Conservation (phyloP, 805 yeast genomes). For the Komagataella mondaviorum region DNA sequence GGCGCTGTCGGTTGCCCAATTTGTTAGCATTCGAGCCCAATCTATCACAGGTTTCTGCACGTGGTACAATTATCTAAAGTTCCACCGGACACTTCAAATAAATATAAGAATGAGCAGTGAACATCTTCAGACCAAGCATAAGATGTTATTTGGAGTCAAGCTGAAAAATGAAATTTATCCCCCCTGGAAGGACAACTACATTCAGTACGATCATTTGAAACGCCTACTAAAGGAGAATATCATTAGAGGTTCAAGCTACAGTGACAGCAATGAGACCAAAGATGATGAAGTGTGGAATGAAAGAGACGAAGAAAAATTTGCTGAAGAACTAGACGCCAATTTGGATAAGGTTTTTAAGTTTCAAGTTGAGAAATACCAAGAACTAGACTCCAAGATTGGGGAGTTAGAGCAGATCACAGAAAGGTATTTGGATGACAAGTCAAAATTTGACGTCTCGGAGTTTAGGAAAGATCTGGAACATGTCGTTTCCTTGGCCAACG, state of each 20-base stretch:
- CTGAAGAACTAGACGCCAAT: slow-evolving; percentile 50
- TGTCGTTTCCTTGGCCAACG: slow-evolving; percentile 61
- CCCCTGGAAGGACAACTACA: slow-evolving; percentile 76
- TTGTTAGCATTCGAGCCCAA: not conserved
- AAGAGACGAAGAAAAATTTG: slow-evolving; percentile 59
- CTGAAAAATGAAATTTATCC: slow-evolving; percentile 69
- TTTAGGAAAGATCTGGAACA: slow-evolving; percentile 67
- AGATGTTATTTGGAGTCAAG: slow-evolving; percentile 80
- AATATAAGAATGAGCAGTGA: not conserved
- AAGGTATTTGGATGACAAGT: slow-evolving; percentile 16
- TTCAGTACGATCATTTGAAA: slow-evolving; percentile 53
- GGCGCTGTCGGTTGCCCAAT: not conserved
- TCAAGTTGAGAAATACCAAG: slow-evolving; percentile 54
- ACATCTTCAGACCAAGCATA: not conserved
- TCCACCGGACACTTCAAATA: not conserved
- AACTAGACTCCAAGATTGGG: slow-evolving; percentile 50
- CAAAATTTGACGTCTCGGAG: slow-evolving; percentile 37
- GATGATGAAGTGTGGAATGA: slow-evolving; percentile 41
- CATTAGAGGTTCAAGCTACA: slow-evolving; percentile 13
- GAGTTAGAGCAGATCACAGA: slow-evolving; percentile 49
- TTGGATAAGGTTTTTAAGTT: slow-evolving; percentile 68
- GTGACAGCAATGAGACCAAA: slow-evolving; percentile 6
- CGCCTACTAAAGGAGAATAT: slow-evolving; percentile 58
- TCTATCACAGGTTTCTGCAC: not conserved
- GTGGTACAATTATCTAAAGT: not conserved